Base-by-base conservation (phyloP, 768 basidiomycete genomes). In the Infundibulicybe gibba region DNA sequence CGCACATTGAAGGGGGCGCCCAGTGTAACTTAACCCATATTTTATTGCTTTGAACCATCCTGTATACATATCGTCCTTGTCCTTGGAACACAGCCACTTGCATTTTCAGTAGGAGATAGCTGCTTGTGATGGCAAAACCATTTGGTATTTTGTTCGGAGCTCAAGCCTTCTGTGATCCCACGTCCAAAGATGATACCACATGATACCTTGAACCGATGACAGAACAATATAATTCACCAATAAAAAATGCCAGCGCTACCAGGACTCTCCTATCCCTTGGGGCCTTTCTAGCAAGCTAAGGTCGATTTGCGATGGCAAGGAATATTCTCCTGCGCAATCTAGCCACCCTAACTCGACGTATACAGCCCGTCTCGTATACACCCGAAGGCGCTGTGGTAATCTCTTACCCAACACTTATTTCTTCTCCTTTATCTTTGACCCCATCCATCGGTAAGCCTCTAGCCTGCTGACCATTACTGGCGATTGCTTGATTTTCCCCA, bases 321-420 rank as follows among this genome's bases (percentile, higher is more conserved):
- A 45, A 51, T 32, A 30, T 54, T 12, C 46, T 54, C 32, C 45
- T 42, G 25, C 47, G 48, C 38, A 44, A 54, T 38, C 41, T 54
- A 47, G 43, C 51, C 17, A 51, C 48, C 32, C 52, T 58, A 40
- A 56, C 47, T 13, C 49, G 42, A 43, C 49, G 40, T 46, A 47
- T 33, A 21, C 55, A 62, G 54, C 32, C 59, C 12, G 56, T 74
- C 19, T 56, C 64, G 2, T 62, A 63, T 50, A 76, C 72, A 14
- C 35, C 67, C 2, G 76, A 79, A 45, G 76, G 78, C 1, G 77
- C 77, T 2, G 77, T 90, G 10, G 64, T 74, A 3, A 77, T 90
- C 44, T 80, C 85, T 0, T 90, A 90, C 61, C 54, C 64, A 10
- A 72, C 76, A 5, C 70, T 91, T 43, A 54, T 78, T 21, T 70